Percentiles rank a stretch among this genome's conserved stretches.
Evolutionary conservation across 2,329 filamentous ascomycete species (phyloP).

Genomic region (Pseudogymnoascus sp.): DNA sequence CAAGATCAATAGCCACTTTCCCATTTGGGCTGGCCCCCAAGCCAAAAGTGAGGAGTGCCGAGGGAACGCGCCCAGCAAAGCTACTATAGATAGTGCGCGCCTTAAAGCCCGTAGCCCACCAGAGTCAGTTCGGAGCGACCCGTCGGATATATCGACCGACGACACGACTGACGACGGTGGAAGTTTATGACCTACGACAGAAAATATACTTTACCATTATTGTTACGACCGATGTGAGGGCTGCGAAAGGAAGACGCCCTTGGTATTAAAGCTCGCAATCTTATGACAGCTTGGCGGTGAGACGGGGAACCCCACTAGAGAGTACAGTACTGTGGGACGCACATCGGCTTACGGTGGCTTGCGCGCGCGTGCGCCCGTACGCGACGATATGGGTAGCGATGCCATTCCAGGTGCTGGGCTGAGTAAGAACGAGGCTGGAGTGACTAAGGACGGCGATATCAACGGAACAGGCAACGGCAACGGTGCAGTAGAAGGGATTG

Average conservation of each 20-base stretch:
- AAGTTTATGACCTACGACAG: neutral
- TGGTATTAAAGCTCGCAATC: neutral
- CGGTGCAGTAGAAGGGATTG: neutral
- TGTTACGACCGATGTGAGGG: neutral
- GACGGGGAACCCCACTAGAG: neutral
- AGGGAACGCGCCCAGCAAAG: neutral
- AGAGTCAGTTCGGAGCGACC: neutral
- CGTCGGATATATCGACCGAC: neutral
- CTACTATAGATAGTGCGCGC: neutral
- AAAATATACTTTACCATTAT: neutral
- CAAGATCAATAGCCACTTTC: neutral
- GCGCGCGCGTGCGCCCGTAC: neutral
- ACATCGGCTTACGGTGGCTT: neutral
- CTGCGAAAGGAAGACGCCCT: neutral
- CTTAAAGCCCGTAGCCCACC: neutral
- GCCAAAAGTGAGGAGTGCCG: neutral
- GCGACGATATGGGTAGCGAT: neutral
- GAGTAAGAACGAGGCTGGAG: neutral
- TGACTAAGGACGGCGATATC: neutral
- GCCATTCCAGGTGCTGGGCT: neutral
- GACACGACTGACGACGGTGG: neutral
- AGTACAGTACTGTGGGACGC: neutral
- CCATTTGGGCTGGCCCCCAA: conserved; percentile 1
- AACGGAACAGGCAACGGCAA: neutral
- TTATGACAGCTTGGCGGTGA: conserved; percentile 5